Evolutionary conservation across 2,329 filamentous ascomycete species (phyloP).

Genomic region (Xylaria arbuscula): DNA sequence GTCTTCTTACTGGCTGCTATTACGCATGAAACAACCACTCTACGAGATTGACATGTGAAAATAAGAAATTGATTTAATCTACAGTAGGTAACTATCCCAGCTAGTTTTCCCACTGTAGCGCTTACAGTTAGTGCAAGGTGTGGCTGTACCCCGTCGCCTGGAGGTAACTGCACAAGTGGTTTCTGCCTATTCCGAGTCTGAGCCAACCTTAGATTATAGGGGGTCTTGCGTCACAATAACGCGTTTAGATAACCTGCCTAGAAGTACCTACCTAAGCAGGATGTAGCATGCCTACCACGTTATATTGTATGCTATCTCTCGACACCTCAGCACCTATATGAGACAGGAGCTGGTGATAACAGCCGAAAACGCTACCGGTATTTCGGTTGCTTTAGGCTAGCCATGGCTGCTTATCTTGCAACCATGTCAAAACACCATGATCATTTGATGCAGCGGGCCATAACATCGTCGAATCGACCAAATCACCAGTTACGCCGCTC

Average conservation of each 20-base stretch:
- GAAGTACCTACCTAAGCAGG: background rate
- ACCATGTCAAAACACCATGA: constrained; percentile 52
- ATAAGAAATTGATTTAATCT: no score
- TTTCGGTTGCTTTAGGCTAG: constrained; percentile 23
- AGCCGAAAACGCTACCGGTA: constrained; percentile 20
- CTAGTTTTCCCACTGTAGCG: background rate
- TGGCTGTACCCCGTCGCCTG: background rate
- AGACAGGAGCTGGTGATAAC: constrained; percentile 8
- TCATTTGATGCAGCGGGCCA: constrained; percentile 46
- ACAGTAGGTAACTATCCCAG: background rate
- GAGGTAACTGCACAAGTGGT: background rate
- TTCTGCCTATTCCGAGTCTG: background rate
- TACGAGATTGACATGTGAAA: constrained; percentile 30
- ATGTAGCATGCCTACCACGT: no score
- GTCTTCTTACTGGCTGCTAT: no score
- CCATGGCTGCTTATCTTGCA: constrained; percentile 26
- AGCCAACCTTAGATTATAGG: constrained; percentile 18
- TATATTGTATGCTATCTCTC: background rate
- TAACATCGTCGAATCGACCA: constrained; percentile 52
- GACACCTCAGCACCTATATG: constrained; percentile 17
- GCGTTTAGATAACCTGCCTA: background rate
- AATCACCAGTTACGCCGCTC: constrained; percentile 68
- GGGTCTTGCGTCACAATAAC: constrained; percentile 19
- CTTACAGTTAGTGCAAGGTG: constrained; percentile 10
- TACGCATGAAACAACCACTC: background rate